These are phyloP conservation scores for Mangifera indica DNA, from an alignment of 345 rosid genomes.

Conservation along the genomic window DNA sequence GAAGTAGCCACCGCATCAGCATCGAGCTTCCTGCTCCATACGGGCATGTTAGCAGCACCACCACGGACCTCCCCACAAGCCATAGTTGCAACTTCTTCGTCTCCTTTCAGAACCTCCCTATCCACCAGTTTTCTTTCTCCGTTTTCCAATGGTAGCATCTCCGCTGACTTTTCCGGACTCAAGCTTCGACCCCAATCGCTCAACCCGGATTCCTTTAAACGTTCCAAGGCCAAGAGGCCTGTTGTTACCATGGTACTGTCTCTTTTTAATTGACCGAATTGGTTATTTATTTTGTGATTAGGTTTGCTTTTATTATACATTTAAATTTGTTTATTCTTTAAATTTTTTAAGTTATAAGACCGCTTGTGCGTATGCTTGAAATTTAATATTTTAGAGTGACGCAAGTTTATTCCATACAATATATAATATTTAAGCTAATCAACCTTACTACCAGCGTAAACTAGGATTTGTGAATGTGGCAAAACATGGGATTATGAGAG, in stretches of 20 bases:
- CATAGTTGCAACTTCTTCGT: constrained; percentile 26
- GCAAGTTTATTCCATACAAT: neutral
- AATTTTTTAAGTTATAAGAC: too few relatives aligned
- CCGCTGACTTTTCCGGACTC: constrained; percentile 48
- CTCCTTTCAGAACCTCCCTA: constrained; percentile 46
- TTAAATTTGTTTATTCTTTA: neutral
- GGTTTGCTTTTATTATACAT: neutral
- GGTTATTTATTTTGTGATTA: neutral
- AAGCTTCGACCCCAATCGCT: constrained; percentile 49
- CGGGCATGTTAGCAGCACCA: constrained; percentile 39
- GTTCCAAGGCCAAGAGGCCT: constrained; percentile 61
- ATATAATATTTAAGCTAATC: neutral
- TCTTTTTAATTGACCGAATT: neutral
- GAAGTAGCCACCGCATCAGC: constrained; percentile 49
- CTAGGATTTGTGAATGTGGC: neutral
- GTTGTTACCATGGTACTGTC: constrained; percentile 63
- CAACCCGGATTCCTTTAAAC: constrained; percentile 44
- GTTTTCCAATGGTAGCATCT: constrained; percentile 45
- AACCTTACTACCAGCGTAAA: neutral
- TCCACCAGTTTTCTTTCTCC: constrained; percentile 46
- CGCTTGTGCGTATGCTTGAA: neutral
- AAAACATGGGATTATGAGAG: neutral
- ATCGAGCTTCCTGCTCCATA: constrained; percentile 42
- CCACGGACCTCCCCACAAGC: constrained; percentile 28
- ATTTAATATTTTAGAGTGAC: neutral